Evolutionary conservation across 2,329 filamentous ascomycete species (phyloP).

Genomic region (Paracoccidioides brasiliensis): DNA sequence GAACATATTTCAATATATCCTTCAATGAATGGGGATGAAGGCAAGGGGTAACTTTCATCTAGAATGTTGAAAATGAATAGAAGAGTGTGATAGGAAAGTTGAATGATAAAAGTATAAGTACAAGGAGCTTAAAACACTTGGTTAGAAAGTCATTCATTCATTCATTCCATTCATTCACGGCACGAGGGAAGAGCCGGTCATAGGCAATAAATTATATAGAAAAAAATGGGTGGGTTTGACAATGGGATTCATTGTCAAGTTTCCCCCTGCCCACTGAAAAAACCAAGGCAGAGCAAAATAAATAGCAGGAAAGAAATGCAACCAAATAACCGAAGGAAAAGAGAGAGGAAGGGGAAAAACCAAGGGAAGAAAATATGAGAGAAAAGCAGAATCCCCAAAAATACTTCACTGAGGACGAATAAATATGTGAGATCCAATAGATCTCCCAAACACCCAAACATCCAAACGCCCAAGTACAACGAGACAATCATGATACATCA

Average conservation of each 20-base stretch:
- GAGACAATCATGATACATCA: not conserved
- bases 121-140: not conserved
- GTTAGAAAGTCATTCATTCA: not conserved
- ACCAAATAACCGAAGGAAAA: not conserved
- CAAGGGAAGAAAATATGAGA: not conserved
- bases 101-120: not conserved
- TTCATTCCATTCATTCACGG: not conserved
- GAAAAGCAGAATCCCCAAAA: not conserved
- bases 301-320: not conserved
- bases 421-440: not conserved
- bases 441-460: not conserved
- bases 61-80: not conserved
- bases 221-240: not conserved
- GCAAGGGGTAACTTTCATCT: not conserved
- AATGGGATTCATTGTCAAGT: slow-evolving; percentile 1
- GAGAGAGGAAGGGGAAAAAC: not conserved
- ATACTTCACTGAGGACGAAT: not conserved
- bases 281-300: not conserved
- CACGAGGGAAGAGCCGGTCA: not conserved
- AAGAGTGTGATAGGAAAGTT: not conserved
- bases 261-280: not conserved
- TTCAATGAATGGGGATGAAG: not conserved
- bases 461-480: not conserved
- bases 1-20: not conserved
- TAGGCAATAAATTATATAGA: not conserved